These are phyloP conservation scores for Trichosporon sp. DNA, from an alignment of 1,284 basidiomycete species.

Conservation along the genomic window DNA sequence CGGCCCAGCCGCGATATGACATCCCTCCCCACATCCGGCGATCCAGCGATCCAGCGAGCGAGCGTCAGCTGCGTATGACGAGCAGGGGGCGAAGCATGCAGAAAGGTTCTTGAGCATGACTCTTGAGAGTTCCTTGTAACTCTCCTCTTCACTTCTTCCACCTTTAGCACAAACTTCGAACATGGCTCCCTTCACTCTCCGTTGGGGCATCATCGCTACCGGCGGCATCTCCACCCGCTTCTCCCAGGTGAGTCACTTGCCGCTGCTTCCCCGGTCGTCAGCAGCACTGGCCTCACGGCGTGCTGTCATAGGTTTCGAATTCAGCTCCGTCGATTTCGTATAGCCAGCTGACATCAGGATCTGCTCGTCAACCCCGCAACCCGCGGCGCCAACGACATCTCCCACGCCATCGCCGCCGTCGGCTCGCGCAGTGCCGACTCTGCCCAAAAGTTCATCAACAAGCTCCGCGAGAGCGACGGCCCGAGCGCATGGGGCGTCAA, in stretches of 20 bases:
- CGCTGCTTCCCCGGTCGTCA: too few relatives aligned
- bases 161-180: background rate
- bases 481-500: constrained; percentile 31
- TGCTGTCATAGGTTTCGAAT: background rate
- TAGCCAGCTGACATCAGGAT: constrained; percentile 23
- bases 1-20: background rate
- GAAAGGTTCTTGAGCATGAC: background rate
- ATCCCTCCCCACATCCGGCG: background rate
- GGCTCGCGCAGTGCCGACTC: constrained; percentile 67
- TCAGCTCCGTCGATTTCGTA: background rate
- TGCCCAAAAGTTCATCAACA: constrained; percentile 65
- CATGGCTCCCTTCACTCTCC: constrained; percentile 25
- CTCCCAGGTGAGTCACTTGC: constrained; percentile 24
- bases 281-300: too few relatives aligned
- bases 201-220: constrained; percentile 50
- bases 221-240: constrained; percentile 42
- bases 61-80: too few relatives aligned
- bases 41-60: too few relatives aligned
- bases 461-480: constrained; percentile 29
- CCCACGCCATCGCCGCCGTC: constrained; percentile 70
- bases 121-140: background rate
- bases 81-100: background rate
- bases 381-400: constrained; percentile 64
- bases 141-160: background rate
- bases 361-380: constrained; percentile 31